Conservation (phyloP, 768 basidiomycete genomes). For the Trametes punicea region DNA sequence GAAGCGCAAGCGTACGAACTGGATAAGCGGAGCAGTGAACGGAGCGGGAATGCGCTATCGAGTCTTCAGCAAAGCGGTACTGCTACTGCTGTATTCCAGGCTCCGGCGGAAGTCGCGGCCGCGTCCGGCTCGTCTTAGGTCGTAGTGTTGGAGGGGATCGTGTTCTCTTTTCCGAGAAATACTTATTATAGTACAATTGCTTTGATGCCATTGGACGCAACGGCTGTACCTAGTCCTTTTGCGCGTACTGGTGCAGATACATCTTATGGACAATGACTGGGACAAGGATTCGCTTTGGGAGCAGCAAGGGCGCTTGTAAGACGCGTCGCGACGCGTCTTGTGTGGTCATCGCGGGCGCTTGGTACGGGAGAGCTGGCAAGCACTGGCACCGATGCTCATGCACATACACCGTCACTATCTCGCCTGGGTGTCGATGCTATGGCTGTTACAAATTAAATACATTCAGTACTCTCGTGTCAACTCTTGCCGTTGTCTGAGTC, state of each 20-base stretch:
- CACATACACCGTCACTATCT: too few relatives aligned
- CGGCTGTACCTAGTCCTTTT: not conserved
- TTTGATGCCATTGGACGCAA: not conserved
- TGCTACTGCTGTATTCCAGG: not conserved
- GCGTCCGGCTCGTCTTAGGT: not conserved
- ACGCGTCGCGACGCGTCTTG: slow-evolving; percentile 14
- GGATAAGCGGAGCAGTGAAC: not conserved
- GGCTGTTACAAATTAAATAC: too few relatives aligned
- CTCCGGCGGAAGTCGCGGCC: not conserved
- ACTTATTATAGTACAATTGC: not conserved
- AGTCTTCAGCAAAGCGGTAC: too few relatives aligned
- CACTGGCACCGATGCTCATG: too few relatives aligned
- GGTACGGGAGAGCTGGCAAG: too few relatives aligned
- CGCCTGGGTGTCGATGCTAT: too few relatives aligned
- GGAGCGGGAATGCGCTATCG: too few relatives aligned
- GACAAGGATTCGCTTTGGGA: too few relatives aligned
- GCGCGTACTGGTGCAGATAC: not conserved
- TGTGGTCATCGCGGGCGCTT: not conserved
- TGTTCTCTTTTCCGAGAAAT: too few relatives aligned
- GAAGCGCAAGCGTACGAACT: not conserved
- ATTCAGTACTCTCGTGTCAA: not conserved
- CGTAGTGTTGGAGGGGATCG: too few relatives aligned
- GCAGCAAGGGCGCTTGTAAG: not conserved
- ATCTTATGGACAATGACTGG: too few relatives aligned
- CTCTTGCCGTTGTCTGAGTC: not conserved